Evolutionary conservation across 2,329 filamentous ascomycete genomes (phyloP).

Genomic region (Phialocephala subalpina): DNA sequence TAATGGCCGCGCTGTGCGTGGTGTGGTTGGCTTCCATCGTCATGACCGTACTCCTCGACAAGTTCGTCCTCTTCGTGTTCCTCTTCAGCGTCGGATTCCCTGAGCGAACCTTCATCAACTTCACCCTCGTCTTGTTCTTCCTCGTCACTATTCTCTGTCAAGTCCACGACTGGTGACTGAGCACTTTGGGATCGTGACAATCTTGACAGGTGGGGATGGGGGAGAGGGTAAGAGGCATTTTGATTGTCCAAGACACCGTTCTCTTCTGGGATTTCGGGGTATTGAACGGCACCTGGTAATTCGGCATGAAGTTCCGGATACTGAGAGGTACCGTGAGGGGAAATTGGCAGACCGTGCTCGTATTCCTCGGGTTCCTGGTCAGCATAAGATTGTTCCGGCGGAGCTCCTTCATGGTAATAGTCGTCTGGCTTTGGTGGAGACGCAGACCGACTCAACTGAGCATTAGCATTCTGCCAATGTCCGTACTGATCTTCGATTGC

Average conservation of each 20-base stretch:
- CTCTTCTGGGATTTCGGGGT: conserved; percentile 33
- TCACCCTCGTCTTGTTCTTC: conserved; percentile 42
- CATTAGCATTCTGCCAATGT: conserved; percentile 30
- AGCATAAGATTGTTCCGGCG: conserved; percentile 26
- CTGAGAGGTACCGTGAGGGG: neutral
- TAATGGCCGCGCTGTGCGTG: neutral
- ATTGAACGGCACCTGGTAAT: conserved; percentile 19
- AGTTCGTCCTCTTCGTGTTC: neutral
- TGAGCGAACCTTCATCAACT: conserved; percentile 6
- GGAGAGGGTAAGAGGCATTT: conserved; percentile 3
- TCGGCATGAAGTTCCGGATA: conserved; percentile 30
- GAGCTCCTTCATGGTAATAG: conserved; percentile 14
- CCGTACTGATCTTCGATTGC: conserved; percentile 32
- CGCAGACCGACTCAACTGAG: conserved; percentile 19
- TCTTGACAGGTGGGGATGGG: conserved; percentile 16
- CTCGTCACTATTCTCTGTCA: conserved; percentile 36
- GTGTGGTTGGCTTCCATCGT: neutral
- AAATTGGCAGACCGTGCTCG: neutral
- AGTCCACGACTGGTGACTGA: conserved; percentile 37
- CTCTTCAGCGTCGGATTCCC: conserved; percentile 8
- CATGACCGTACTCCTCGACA: neutral
- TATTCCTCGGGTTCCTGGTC: conserved; percentile 28
- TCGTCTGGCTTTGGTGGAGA: conserved; percentile 21
- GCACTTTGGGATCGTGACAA: conserved; percentile 38
- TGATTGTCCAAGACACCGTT: conserved; percentile 9